phyloP scores from a whole-genome alignment of 805 yeast genomes.

The Candida ipomoeae region DNA sequence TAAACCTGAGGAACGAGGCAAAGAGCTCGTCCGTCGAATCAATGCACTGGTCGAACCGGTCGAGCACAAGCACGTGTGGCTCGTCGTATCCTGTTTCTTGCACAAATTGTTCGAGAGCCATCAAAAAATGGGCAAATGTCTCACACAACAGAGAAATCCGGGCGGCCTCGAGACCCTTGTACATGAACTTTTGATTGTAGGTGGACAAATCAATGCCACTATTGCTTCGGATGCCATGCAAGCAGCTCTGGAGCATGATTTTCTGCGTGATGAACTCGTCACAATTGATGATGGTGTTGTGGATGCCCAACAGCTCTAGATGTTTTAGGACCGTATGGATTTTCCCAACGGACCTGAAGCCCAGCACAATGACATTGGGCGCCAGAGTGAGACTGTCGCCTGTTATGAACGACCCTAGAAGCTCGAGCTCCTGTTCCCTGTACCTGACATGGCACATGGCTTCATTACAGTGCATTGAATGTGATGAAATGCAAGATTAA shows the following conservation, averaged over 20 bases:
- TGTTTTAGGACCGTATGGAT: constrained; percentile 33
- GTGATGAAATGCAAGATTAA: background rate
- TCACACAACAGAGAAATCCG: constrained; percentile 35
- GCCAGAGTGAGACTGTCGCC: constrained; percentile 24
- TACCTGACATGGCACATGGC: background rate
- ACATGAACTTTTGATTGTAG: constrained; percentile 19
- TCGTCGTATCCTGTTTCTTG: constrained; percentile 26
- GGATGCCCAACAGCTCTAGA: constrained; percentile 25
- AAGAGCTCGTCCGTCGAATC: constrained; percentile 41
- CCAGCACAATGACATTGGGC: constrained; percentile 43
- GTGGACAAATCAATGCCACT: constrained; percentile 26
- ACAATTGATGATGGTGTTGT: constrained; percentile 35
- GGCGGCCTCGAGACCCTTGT: constrained; percentile 25
- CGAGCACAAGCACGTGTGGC: constrained; percentile 44
- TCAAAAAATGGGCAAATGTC: constrained; percentile 36
- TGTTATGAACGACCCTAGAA: constrained; percentile 33
- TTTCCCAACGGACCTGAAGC: constrained; percentile 48
- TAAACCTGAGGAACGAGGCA: constrained; percentile 37
- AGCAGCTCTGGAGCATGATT: constrained; percentile 39
- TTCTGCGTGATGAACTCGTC: constrained; percentile 42
- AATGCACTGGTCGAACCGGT: constrained; percentile 44
- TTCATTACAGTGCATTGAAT: background rate
- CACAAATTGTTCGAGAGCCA: constrained; percentile 38
- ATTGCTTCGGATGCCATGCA: constrained; percentile 34
- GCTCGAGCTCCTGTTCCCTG: constrained; percentile 31